Conservation (phyloP, 1,284 basidiomycete species). For the Pterula multifida region DNA sequence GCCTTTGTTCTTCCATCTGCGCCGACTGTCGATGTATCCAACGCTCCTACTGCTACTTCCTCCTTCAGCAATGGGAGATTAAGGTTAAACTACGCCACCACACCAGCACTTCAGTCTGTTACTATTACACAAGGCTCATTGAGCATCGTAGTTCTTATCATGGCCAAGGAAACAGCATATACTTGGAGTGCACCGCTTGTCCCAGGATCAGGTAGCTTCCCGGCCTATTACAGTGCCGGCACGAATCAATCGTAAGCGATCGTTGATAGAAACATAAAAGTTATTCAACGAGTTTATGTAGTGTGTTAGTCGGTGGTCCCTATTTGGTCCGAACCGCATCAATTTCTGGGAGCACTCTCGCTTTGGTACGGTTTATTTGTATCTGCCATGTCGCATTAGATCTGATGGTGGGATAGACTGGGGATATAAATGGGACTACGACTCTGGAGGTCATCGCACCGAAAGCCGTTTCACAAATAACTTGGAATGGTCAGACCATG, state of each 20-base stretch:
- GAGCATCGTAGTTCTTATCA: constrained; percentile 24
- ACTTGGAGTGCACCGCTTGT: constrained; percentile 37
- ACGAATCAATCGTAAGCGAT: constrained; percentile 29
- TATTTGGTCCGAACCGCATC: constrained; percentile 34
- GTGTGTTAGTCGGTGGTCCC: constrained; percentile 38
- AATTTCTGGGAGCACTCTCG: constrained; percentile 22
- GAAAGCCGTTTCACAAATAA: constrained; percentile 20
- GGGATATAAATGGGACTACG: constrained; percentile 34
- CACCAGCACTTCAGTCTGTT: constrained; percentile 23
- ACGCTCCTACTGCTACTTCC: constrained; percentile 16
- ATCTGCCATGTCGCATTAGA: no score
- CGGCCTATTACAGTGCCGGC: constrained; percentile 34
- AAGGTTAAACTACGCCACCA: constrained; percentile 25
- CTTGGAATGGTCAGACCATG: constrained; percentile 30
- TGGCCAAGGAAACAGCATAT: constrained; percentile 34
- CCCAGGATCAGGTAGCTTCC: constrained; percentile 22
- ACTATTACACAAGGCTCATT: constrained; percentile 17
- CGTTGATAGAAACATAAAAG: not conserved
- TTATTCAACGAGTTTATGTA: constrained; percentile 9
- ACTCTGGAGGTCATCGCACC: constrained; percentile 32
- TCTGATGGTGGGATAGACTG: not conserved
- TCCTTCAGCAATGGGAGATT: constrained; percentile 21
- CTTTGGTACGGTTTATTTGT: constrained; percentile 17
- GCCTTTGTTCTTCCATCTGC: constrained; percentile 21
- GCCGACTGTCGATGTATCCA: constrained; percentile 18